Base-by-base conservation (phyloP, 2,329 filamentous ascomycete genomes). In the Penicillium sp. region DNA sequence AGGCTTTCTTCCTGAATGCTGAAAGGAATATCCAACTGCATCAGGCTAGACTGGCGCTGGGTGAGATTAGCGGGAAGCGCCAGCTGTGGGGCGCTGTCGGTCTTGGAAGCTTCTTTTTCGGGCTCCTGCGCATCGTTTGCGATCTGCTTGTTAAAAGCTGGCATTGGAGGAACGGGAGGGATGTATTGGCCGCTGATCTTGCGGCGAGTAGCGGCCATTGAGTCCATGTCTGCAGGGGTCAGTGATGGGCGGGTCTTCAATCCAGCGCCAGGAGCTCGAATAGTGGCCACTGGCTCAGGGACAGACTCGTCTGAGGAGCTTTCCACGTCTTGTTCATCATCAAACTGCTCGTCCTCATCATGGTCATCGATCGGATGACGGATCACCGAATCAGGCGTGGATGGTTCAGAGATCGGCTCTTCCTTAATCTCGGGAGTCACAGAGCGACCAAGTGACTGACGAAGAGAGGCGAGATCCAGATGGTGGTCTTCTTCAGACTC, bases 321-420 rank as follows among this genome's bases (percentile, higher is more conserved):
- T 16, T 76, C 73, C 1, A 66, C 67, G 11, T 70, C 63, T 11
- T 62, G 43, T n/a, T 56, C 54, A 1, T 57, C 50, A 5, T 57
- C 50, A 14, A 50, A 52, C 3, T 61, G 37, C 2, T 60, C 67
- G 7, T 71, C 67, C 3, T 63, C 67, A 7, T 64, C 69, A 10
- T 82, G 78, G 9, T 81, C 77, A 1, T 80, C 76, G 48, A 91
- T 74, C 2, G 87, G 86, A 68, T 93, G 90, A 60, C 91, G 90
- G 62, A 97, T 93, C 23, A 98, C 93, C 7, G 93, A 98, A 50
- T 92, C 90, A 14, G 93, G 93, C 8, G 92, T 96, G 33, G 86
- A 85, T 10, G 86, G 86, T 61, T 89, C 87, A 3, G 76, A 75
- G 1, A 85, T 78, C 1, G 83, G 80, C 54, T 78, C 83, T 66